Conservation (phyloP, 1,284 basidiomycete genomes). For the Volvariella volvacea region DNA sequence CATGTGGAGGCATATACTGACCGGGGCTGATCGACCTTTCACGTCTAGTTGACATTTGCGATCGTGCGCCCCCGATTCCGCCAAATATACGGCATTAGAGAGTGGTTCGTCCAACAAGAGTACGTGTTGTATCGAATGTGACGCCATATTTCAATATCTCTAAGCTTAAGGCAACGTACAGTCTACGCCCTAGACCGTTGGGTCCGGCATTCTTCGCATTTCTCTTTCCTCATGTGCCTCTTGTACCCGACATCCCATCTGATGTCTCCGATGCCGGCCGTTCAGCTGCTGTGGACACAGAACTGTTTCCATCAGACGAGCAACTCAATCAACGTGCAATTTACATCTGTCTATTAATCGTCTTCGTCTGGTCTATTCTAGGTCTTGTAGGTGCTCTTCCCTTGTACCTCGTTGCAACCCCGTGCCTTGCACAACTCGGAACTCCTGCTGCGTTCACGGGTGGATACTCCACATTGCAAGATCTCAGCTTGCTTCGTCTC, state of each 20-base stretch:
- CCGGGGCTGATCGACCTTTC: too few species aligned
- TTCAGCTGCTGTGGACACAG: constrained; percentile 40
- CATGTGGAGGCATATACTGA: too few species aligned
- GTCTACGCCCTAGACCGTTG: constrained; percentile 58
- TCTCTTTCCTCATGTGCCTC: constrained; percentile 60
- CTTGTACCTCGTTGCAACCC: constrained; percentile 59
- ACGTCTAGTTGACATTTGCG: constrained; percentile 53
- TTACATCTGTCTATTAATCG: constrained; percentile 58
- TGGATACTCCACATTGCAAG: constrained; percentile 60
- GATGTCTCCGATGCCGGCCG: constrained; percentile 49
- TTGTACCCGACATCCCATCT: constrained; percentile 51
- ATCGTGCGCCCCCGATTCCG: constrained; percentile 59
- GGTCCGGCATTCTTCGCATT: constrained; percentile 56
- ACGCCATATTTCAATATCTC: constrained; percentile 1
- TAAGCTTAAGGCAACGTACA: constrained; percentile 20
- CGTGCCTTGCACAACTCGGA: constrained; percentile 55
- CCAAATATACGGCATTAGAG: constrained; percentile 62
- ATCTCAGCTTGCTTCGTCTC: constrained; percentile 68
- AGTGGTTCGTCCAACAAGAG: constrained; percentile 70
- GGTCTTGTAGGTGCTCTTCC: constrained; percentile 64
- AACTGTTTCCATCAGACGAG: constrained; percentile 66
- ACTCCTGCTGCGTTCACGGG: constrained; percentile 44
- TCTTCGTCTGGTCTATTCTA: constrained; percentile 58
- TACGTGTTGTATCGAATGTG: constrained; percentile 28
- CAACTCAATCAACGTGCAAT: constrained; percentile 61